These are phyloP conservation scores for Cochlearia excelsa DNA, from an alignment of 345 rosid species.

Conservation along the genomic window DNA sequence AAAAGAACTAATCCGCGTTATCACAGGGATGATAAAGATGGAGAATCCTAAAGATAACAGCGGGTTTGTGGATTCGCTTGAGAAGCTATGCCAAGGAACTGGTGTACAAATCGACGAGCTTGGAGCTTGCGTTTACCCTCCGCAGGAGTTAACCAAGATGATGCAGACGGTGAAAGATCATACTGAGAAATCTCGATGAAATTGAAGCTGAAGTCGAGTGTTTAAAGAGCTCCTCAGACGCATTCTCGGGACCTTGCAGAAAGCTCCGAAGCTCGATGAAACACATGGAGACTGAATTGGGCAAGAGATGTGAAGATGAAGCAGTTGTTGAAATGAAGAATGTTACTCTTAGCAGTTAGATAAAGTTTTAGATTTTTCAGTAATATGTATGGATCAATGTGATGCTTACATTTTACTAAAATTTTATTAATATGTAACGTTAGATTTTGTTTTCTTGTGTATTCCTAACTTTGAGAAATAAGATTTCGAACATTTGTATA, in stretches of 20 bases:
- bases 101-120: slow-evolving; percentile 74
- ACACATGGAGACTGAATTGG: slow-evolving; percentile 45
- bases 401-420: not conserved
- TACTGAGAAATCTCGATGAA: slow-evolving; percentile 40
- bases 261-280: slow-evolving; percentile 44
- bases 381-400: too few relatives aligned
- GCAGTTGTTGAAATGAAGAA: slow-evolving; percentile 48
- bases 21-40: slow-evolving; percentile 64
- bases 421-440: not conserved
- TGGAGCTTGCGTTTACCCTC: slow-evolving; percentile 75
- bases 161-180: slow-evolving; percentile 39
- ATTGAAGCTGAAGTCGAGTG: slow-evolving; percentile 43
- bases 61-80: slow-evolving; percentile 61
- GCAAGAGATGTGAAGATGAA: slow-evolving; percentile 33
- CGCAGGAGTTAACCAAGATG: slow-evolving; percentile 63
- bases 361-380: not conserved
- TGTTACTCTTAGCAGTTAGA: slow-evolving; percentile 42
- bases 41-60: slow-evolving; percentile 52
- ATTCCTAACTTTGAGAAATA: not conserved
- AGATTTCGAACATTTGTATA: too few relatives aligned
- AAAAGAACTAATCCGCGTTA: slow-evolving; percentile 76
- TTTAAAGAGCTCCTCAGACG: slow-evolving; percentile 44
- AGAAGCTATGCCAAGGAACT: slow-evolving; percentile 60
- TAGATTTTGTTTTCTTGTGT: slow-evolving; percentile 6
- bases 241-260: slow-evolving; percentile 50